Evolutionary conservation across 148 eudicot genomes (phyloP), one percentile per base, ranked within the genome.

Genomic region (Cornus florida): DNA sequence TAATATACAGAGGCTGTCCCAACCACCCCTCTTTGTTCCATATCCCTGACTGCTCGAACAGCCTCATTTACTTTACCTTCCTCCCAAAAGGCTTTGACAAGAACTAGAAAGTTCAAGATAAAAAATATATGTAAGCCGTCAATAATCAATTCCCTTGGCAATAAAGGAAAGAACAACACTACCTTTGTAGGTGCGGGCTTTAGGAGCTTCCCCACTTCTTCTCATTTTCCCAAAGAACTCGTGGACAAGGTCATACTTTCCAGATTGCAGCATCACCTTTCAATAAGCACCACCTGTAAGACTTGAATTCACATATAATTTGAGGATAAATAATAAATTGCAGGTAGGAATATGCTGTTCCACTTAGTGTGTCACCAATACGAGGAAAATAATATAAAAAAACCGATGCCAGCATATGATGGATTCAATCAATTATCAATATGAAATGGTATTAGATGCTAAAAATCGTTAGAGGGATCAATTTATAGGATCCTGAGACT

Each of bases 151-250:
- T 20, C 24, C 46, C 24, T 22, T 11, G 32, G 64, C 57, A 70
- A 16, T 64, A 70, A 65, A 43, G 57, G 69, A 31, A 32, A 39
- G 19, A 74, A 71, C 41, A 35, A 67, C 62, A 17, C 16, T 88
- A 93, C 99, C 92, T 90, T 82, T 96, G 81, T 92, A 96, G 7
- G 95, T 92, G 46, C 91, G 89, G 78, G 99, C 93, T 76, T 89
- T 93, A 24, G 95, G 88, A 81, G 96, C 87, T 83, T 88, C 91
- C 74, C 95, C 91, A 71, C 86, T 96, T 86, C 85, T 91, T 81
- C 82, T 85, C 95, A 93, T 89, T 82, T 90, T 93, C 80, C 76
- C 84, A 60, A 91, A 96, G 78, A 88, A 85, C 80, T 92, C 87
- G 35, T 93, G 91, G 69, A 96, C 99, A 77, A 86, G 87, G 78